Evolutionary conservation across 192 early-diverging fungal species (phyloP).

Genomic region (Chytriomyces sp.): DNA sequence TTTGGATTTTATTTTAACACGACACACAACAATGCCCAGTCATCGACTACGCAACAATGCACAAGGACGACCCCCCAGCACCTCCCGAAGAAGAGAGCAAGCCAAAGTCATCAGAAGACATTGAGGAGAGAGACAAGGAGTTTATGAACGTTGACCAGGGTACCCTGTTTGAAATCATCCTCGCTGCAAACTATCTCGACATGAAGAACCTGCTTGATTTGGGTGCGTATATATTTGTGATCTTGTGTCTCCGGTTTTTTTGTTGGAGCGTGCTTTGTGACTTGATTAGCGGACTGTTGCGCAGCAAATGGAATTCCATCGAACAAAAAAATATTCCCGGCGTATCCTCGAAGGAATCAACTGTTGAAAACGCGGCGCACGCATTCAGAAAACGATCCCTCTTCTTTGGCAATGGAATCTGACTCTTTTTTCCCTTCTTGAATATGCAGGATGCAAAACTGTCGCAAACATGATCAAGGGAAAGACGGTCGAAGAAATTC

Average conservation of each 20-base stretch:
- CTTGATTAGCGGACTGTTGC: background rate
- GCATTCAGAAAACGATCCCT: too few relatives aligned
- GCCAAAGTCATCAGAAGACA: slow-evolving; percentile 70
- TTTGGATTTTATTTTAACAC: too few relatives aligned
- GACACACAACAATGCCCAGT: slow-evolving; percentile 47
- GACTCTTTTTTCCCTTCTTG: background rate
- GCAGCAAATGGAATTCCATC: background rate
- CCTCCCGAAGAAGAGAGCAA: slow-evolving; percentile 66
- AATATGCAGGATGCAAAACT: slow-evolving; percentile 68
- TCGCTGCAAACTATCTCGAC: slow-evolving; percentile 73
- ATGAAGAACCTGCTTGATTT: slow-evolving; percentile 66
- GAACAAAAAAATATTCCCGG: background rate
- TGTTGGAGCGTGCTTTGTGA: too few relatives aligned
- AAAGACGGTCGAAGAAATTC: slow-evolving; percentile 87
- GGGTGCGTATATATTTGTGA: too few relatives aligned
- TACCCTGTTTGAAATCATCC: slow-evolving; percentile 88
- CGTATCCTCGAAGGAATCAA: background rate
- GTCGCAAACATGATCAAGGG: slow-evolving; percentile 93
- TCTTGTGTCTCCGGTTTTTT: too few relatives aligned
- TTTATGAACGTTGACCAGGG: slow-evolving; percentile 94
- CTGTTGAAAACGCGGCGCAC: background rate
- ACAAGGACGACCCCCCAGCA: slow-evolving; percentile 71
- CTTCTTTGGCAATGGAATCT: background rate
- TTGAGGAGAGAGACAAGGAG: slow-evolving; percentile 89
- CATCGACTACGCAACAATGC: slow-evolving; percentile 88